These are phyloP conservation scores for Solanum hybrid DNA, from an alignment of 305 asterid species.

Conservation along the genomic window DNA sequence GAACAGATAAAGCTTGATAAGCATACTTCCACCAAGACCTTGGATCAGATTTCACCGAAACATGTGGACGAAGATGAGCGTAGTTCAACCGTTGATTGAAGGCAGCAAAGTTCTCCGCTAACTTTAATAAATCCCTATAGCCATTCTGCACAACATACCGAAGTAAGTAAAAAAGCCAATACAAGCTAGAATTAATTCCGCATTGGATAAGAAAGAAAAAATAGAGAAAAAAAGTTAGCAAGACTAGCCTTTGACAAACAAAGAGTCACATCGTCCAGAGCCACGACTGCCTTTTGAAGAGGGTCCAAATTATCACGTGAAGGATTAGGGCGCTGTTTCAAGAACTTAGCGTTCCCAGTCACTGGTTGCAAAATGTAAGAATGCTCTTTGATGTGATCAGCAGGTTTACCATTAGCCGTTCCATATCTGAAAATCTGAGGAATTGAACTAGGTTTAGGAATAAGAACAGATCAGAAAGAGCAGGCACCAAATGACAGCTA, in stretches of 20 bases:
- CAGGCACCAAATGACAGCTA: conserved; percentile 5
- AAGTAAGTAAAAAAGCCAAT: conserved; percentile 10
- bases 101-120: conserved; percentile 93
- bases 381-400: conserved; percentile 46
- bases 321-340: conserved; percentile 54
- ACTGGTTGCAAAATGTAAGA: conserved; percentile 80
- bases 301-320: conserved; percentile 52
- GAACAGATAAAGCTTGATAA: conserved; percentile 62
- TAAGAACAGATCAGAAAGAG: conserved; percentile 12
- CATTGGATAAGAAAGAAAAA: conserved; percentile 3
- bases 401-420: conserved; percentile 68
- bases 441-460: conserved; percentile 5
- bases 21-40: conserved; percentile 97
- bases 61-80: conserved; percentile 84
- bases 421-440: conserved; percentile 79
- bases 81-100: conserved; percentile 82
- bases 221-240: conserved; percentile 1
- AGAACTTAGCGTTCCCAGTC: conserved; percentile 82
- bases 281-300: conserved; percentile 67
- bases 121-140: conserved; percentile 68
- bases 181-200: not conserved
- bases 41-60: conserved; percentile 54
- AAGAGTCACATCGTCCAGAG: conserved; percentile 89
- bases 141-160: conserved; percentile 49
- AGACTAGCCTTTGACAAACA: conserved; percentile 81